A percentile compares a stretch with the other conserved stretches of the same genome.
Evolutionary conservation across 2,329 filamentous ascomycete species (phyloP).

Genomic region (Periglandula ipomoeae): DNA sequence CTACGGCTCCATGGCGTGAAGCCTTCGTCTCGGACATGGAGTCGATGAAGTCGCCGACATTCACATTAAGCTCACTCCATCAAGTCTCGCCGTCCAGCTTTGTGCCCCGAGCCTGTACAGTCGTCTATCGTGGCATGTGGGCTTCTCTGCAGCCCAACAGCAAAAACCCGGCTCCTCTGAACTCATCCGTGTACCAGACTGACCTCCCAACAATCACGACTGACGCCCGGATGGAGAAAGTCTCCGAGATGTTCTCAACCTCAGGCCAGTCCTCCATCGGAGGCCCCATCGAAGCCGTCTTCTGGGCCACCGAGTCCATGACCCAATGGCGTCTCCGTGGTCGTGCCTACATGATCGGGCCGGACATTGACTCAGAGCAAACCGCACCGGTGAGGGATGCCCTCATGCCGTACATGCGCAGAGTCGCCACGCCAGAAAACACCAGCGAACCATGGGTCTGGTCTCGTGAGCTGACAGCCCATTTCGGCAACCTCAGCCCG

Average conservation of each 20-base stretch:
- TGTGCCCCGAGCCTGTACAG: constrained; percentile 59
- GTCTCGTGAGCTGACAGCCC: constrained; percentile 68
- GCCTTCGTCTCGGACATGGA: constrained; percentile 42
- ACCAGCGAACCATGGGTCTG: constrained; percentile 58
- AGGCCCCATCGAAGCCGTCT: constrained; percentile 70
- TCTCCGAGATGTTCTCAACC: constrained; percentile 54
- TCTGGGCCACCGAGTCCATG: constrained; percentile 62
- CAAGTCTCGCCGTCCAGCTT: constrained; percentile 19
- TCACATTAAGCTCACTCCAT: constrained; percentile 43
- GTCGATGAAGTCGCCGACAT: constrained; percentile 37
- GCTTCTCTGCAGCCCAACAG: constrained; percentile 61
- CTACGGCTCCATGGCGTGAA: constrained; percentile 43
- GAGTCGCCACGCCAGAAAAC: constrained; percentile 1
- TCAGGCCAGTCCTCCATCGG: constrained; percentile 49
- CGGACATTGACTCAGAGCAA: constrained; percentile 46
- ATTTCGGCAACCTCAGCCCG: constrained; percentile 84
- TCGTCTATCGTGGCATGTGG: constrained; percentile 82
- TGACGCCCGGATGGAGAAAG: constrained; percentile 80
- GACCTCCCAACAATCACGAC: constrained; percentile 81
- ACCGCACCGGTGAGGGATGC: constrained; percentile 46
- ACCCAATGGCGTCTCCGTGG: constrained; percentile 84
- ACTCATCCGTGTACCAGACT: constrained; percentile 60
- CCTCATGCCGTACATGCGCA: constrained; percentile 54
- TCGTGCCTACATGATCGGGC: constrained; percentile 63
- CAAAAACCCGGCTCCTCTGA: constrained; percentile 62